Conservation (phyloP, 169 alveolate genomes). For the Ichthyophthirius multifiliis region DNA sequence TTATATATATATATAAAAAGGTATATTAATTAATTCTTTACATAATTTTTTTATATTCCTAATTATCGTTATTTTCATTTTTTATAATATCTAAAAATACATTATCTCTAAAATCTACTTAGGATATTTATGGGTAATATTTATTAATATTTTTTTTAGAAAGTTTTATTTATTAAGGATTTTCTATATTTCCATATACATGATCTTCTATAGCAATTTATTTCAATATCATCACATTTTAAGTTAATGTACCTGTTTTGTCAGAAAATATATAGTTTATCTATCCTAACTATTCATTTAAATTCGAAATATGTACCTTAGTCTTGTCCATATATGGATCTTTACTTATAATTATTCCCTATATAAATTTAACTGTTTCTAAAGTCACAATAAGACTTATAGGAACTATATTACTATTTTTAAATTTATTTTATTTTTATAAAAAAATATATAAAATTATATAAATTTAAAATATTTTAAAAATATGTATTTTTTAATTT, state of each 20-base stretch:
- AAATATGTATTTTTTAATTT: no score
- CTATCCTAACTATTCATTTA: slow-evolving; percentile 94
- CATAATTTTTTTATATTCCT: slow-evolving; percentile 56
- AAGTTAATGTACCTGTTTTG: slow-evolving; percentile 98
- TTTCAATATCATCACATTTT: slow-evolving; percentile 94
- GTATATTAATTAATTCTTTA: slow-evolving; percentile 57
- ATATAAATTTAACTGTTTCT: slow-evolving; percentile 90
- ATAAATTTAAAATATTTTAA: no score
- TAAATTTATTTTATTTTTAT: no score
- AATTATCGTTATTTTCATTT: slow-evolving; percentile 15
- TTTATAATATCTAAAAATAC: not conserved
- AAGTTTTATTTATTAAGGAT: slow-evolving; percentile 17
- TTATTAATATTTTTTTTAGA: slow-evolving; percentile 47
- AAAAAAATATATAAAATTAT: no score
- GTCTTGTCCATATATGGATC: slow-evolving; percentile 76
- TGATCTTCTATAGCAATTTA: slow-evolving; percentile 60
- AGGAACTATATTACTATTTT: slow-evolving; percentile 89
- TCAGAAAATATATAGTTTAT: slow-evolving; percentile 96
- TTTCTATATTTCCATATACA: slow-evolving; percentile 44
- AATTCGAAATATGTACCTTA: slow-evolving; percentile 72
- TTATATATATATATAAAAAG: slow-evolving; percentile 52
- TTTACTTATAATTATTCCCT: slow-evolving; percentile 89
- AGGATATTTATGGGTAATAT: slow-evolving; percentile 40
- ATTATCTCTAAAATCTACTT: slow-evolving; percentile 55
- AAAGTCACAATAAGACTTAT: slow-evolving; percentile 93